Base-by-base conservation (phyloP, 768 basidiomycete species). In the Podaxis sp. region DNA sequence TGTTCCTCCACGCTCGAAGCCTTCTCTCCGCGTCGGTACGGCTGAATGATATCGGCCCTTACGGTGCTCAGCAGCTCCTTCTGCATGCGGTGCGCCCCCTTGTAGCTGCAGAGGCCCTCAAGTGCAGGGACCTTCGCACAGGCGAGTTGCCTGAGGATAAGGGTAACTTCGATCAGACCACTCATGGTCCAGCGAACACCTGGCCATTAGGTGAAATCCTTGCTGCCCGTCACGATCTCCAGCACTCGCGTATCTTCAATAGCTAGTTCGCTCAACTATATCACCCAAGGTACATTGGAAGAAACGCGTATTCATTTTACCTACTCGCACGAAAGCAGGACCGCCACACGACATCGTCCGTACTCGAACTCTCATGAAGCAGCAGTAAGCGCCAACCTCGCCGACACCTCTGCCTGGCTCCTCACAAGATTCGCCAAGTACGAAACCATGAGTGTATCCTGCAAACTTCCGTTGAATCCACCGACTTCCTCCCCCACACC, bases 171-270 rank as follows among this genome's bases (percentile, higher is more conserved):
- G 79, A 84, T 64, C 77, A 80, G 36, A 70, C 68, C 12, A 69
- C 77, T 11, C 68, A 78, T 38, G 89, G 87, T 0, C 95, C 96
- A 3, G 89, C 90, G 40, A 95, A 88, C 68, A 98, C 93, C 15
- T 99, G 96, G 96, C 97, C 96, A 0, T 74, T 99, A 19, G 96
- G 95, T 17, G 97, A 99, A 76, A 90, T 99, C 44, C 80, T 99
- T 30, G 87, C 90, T 39, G 84, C 87, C 44, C 81, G 97, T 63
- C 97, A 99, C 74, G 96, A 98, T 76, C 76, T 95, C 69, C 93
- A 95, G 74, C 96, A 99, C 76, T 96, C 94, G 49, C 84, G 96
- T 64, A 94, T 99, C 66, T 99, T 99, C 82, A 99, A 99, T 76
- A 92, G 90, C 76, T 90, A 36, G 57, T 11, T 17, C 36, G 26